A percentile compares a stretch with the other conserved stretches of the same genome.
Conservation (phyloP, 129 eudicot genomes). For the Saussurea involucrata region DNA sequence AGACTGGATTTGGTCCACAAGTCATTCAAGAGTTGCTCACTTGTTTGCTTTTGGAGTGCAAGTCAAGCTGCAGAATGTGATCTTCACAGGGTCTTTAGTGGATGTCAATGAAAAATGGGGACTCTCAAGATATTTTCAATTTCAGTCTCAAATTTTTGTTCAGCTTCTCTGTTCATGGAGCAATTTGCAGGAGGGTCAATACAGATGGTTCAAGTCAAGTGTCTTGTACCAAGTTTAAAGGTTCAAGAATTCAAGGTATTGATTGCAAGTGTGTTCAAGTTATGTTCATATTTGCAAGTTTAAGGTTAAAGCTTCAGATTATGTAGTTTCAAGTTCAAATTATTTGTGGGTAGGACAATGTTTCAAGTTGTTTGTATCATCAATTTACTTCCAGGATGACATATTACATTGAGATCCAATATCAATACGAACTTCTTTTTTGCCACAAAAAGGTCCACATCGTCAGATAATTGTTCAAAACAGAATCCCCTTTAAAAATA, state of each 20-base stretch:
- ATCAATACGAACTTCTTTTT: constrained; percentile 5
- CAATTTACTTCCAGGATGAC: background rate
- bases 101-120: background rate
- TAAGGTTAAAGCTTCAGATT: background rate
- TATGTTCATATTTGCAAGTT: background rate
- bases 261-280: background rate
- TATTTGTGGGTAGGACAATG: background rate
- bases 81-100: background rate
- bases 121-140: background rate
- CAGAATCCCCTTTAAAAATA: background rate
- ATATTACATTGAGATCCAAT: background rate
- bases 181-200: background rate
- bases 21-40: background rate
- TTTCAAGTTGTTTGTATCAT: background rate
- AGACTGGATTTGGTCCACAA: background rate
- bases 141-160: background rate
- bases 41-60: background rate
- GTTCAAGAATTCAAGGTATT: background rate
- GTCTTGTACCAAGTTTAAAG: background rate
- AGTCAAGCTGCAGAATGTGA: background rate
- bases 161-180: background rate
- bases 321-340: background rate
- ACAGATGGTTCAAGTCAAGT: background rate
- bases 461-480: background rate
- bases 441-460: background rate